Conservation (phyloP, 2,329 filamentous ascomycete genomes). For the Rosellinia necatrix region DNA sequence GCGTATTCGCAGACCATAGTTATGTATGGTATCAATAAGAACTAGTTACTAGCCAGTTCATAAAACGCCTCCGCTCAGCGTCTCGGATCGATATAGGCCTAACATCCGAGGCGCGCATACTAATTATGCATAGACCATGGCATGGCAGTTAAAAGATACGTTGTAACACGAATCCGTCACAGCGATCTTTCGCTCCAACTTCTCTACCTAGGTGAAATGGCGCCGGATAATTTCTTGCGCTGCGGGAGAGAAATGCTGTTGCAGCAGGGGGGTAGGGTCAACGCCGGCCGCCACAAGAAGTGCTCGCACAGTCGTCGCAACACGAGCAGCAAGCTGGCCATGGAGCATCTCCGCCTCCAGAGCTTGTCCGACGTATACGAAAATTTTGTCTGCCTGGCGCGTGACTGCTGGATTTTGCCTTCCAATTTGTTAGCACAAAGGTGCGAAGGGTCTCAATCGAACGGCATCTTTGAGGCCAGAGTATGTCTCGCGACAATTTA, state of each 20-base stretch:
- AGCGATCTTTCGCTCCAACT: background rate
- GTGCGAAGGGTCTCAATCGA: background rate
- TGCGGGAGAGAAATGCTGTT: constrained; percentile 72
- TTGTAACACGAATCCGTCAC: background rate
- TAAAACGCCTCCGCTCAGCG: background rate
- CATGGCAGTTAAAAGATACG: background rate
- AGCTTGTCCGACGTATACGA: constrained; percentile 83
- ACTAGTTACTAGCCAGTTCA: constrained; percentile 3
- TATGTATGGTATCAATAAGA: constrained; percentile 21
- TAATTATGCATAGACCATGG: constrained; percentile 7
- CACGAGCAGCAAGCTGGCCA: constrained; percentile 77
- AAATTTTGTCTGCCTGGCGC: constrained; percentile 77
- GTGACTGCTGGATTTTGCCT: constrained; percentile 87
- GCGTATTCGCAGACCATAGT: constrained; percentile 4
- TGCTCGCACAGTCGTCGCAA: constrained; percentile 77
- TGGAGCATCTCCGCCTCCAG: constrained; percentile 90
- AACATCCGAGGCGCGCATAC: background rate
- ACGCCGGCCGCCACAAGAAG: constrained; percentile 75
- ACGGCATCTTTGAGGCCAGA: background rate
- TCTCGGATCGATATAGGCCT: background rate
- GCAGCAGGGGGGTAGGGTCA: constrained; percentile 76
- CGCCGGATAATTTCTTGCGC: constrained; percentile 79
- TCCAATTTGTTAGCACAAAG: constrained; percentile 11
- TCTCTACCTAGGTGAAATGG: constrained; percentile 66
- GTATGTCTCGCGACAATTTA: background rate